Evolutionary conservation across 805 yeast species (phyloP).

Genomic region (Schizosaccharomyces osmophilus): DNA sequence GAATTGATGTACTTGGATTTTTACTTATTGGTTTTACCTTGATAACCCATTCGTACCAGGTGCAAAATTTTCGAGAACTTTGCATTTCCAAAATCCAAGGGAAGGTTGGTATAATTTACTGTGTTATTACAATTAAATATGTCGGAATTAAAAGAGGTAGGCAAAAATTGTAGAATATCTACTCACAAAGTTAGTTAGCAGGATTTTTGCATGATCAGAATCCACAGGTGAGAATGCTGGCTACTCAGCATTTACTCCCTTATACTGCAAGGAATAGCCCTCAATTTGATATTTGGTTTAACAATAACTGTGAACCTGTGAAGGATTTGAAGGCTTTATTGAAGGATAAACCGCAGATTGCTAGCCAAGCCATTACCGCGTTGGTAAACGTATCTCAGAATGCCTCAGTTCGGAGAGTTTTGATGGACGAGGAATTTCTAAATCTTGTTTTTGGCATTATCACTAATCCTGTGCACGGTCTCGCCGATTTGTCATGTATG

Average conservation of each 20-base stretch:
- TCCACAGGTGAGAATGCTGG: slow-evolving; percentile 63
- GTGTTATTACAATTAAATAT: background rate
- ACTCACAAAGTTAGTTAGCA: slow-evolving; percentile 24
- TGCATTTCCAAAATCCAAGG: background rate
- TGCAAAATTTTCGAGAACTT: no score
- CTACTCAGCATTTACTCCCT: slow-evolving; percentile 35
- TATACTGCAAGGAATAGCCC: slow-evolving; percentile 42
- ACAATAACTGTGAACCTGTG: slow-evolving; percentile 46
- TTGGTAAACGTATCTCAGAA: slow-evolving; percentile 71
- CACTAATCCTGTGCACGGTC: slow-evolving; percentile 14
- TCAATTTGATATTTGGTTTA: slow-evolving; percentile 38
- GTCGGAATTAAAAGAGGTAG: background rate
- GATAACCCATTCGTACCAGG: no score
- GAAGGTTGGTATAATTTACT: background rate
- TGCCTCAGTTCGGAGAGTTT: slow-evolving; percentile 30
- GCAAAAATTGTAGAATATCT: background rate
- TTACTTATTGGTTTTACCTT: no score
- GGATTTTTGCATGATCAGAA: slow-evolving; percentile 55
- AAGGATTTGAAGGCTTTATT: slow-evolving; percentile 42
- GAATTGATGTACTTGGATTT: no score
- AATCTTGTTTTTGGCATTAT: slow-evolving; percentile 11
- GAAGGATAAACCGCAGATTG: slow-evolving; percentile 14
- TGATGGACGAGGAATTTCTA: slow-evolving; percentile 40
- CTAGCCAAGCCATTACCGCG: slow-evolving; percentile 29
- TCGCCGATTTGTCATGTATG: slow-evolving; percentile 55